A percentile compares a stretch with the other conserved stretches of the same genome.
These are phyloP conservation scores for Pisolithus albus DNA, from an alignment of 768 basidiomycete genomes.

Conservation along the genomic window DNA sequence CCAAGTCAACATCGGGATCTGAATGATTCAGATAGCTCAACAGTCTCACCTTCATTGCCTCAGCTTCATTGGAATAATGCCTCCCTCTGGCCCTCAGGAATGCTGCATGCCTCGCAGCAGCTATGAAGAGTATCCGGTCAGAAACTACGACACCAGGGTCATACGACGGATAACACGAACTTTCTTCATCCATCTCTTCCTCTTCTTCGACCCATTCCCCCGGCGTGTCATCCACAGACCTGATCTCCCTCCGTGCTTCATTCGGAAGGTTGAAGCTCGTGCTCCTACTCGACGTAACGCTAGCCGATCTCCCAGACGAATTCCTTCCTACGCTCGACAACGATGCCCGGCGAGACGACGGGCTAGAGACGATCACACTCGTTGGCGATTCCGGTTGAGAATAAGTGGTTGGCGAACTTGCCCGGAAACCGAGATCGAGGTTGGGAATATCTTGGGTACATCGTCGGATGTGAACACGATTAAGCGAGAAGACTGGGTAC, in stretches of 20 bases:
- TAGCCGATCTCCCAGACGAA: constrained; percentile 53
- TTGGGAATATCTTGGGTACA: constrained; percentile 67
- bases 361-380: constrained; percentile 54
- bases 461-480: not conserved
- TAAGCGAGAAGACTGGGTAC: constrained; percentile 9
- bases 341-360: constrained; percentile 70
- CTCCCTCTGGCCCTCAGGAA: constrained; percentile 76
- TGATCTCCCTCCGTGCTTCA: constrained; percentile 56
- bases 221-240: constrained; percentile 35
- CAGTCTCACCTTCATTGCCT: constrained; percentile 78
- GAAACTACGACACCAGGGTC: not conserved
- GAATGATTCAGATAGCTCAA: too few relatives aligned
- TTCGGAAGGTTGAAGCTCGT: constrained; percentile 78
- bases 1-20: not conserved
- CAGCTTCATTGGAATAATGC: constrained; percentile 87
- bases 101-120: constrained; percentile 74
- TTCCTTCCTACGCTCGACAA: constrained; percentile 56
- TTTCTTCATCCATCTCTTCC: constrained; percentile 87
- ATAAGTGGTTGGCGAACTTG: constrained; percentile 30
- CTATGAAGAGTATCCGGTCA: constrained; percentile 32
- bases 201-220: constrained; percentile 57
- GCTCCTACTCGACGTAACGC: constrained; percentile 64
- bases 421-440: constrained; percentile 48
- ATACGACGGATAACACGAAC: constrained; percentile 35
- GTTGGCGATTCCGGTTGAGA: constrained; percentile 49